phyloP scores from a whole-genome alignment of 306 rosid species.

The Notholithocarpus densiflorus region DNA sequence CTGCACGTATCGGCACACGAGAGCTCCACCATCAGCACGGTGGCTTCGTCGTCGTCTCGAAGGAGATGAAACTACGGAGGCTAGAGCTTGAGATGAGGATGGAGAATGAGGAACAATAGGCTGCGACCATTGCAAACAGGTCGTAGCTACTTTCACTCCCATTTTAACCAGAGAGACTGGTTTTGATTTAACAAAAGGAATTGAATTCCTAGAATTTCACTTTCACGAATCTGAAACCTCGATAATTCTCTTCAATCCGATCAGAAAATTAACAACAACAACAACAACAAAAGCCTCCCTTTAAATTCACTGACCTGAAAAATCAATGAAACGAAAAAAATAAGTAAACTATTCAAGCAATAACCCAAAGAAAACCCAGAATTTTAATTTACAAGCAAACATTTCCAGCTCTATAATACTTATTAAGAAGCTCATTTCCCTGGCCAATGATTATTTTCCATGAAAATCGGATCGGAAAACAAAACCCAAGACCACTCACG shows the following conservation, averaged over 20 bases:
- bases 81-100: slow-evolving; percentile 58
- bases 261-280: background rate
- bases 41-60: slow-evolving; percentile 44
- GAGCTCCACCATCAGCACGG: slow-evolving; percentile 23
- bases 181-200: background rate
- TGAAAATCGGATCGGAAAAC: slow-evolving; percentile 35
- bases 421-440: background rate
- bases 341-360: background rate
- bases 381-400: background rate
- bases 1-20: slow-evolving; percentile 31
- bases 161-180: slow-evolving; percentile 3
- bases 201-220: background rate
- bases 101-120: slow-evolving; percentile 55
- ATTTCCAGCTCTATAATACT: background rate
- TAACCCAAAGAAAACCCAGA: background rate
- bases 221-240: background rate
- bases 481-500: slow-evolving; percentile 13
- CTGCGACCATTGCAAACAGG: slow-evolving; percentile 64
- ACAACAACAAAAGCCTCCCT: slow-evolving; percentile 13
- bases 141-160: slow-evolving; percentile 55
- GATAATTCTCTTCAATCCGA: background rate
- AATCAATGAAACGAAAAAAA: background rate
- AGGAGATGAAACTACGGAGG: slow-evolving; percentile 50
- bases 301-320: slow-evolving; percentile 34
- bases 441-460: slow-evolving; percentile 16